A percentile compares a stretch with the other conserved stretches of the same genome.
phyloP scores from a whole-genome alignment of 257 asterid species.

The Nicotiana tabacum region DNA sequence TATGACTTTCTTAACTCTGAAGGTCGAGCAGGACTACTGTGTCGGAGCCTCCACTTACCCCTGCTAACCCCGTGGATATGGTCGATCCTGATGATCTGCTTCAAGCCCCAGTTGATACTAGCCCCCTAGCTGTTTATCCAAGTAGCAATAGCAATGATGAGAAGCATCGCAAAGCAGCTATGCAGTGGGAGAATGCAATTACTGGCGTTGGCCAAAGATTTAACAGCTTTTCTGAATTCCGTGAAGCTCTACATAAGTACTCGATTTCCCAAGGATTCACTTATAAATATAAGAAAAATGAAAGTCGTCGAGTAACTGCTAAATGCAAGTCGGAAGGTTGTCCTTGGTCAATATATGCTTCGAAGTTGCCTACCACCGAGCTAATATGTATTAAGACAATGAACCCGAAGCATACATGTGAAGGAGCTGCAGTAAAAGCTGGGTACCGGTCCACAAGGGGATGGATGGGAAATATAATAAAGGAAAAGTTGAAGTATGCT shows the following conservation, averaged over 20 bases:
- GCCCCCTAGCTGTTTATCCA: constrained; percentile 35
- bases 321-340: constrained; percentile 96
- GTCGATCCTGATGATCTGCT: constrained; percentile 62
- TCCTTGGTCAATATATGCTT: constrained; percentile 94
- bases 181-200: constrained; percentile 89
- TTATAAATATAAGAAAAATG: constrained; percentile 93
- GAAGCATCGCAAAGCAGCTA: constrained; percentile 79
- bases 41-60: constrained; percentile 60
- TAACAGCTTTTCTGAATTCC: constrained; percentile 87
- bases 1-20: constrained; percentile 16
- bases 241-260: constrained; percentile 95
- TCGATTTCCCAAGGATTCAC: constrained; percentile 98
- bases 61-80: constrained; percentile 52
- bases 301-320: constrained; percentile 95
- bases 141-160: constrained; percentile 41
- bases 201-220: constrained; percentile 99
- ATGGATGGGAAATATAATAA: constrained; percentile 94
- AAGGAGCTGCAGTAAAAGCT: constrained; percentile 86
- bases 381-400: constrained; percentile 86
- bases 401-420: constrained; percentile 87
- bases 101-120: constrained; percentile 52
- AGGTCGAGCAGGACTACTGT: constrained; percentile 90
- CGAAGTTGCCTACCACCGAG: constrained; percentile 89
- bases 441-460: constrained; percentile 95
- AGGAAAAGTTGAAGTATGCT: constrained; percentile 82